Evolutionary conservation across 148 eudicot genomes (phyloP), one percentile per base, ranked within the genome.

Genomic region (Cornus controversa): DNA sequence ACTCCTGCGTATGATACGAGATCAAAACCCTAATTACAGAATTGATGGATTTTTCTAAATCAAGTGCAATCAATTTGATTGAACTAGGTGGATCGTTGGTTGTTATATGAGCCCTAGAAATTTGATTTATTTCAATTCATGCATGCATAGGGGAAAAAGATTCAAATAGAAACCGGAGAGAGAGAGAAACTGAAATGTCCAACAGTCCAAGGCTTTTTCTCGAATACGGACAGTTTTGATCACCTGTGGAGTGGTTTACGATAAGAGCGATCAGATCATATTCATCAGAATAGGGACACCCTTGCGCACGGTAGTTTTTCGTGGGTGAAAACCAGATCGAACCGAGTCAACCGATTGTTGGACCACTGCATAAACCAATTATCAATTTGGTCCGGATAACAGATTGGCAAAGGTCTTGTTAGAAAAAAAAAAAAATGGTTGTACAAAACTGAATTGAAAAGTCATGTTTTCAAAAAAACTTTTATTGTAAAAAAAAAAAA

Each of bases 221-320:
- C 57, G 34, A 64, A 45, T 40, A 3, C 58, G 31, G 34, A 64
- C 57, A 40, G 70, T 75, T 75, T 73, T 26, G 10, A 57, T 22
- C 16, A 22, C 10, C 76, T 6, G 67, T 14, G 50, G 14, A 20
- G 76, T 18, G 76, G 67, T 24, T 58, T 5, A 74, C 54, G 77
- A 25, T 40, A 63, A 37, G 50, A 28, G 53, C 3, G 10, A 10
- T 29, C 4, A 25, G 34, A 47, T 8, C 45, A 40, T 1, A 40
- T 40, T 40, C 10, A 40, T 40, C 45, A 40, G 45, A 40, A 6
- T 40, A 31, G 34, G 34, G 34, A 78, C 88, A 0, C 82, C 62
- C 25, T 70, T 78, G 77, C 45, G 45, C 8, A 3, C 45, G 45
- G 45, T 40, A 40, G 45, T 7, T 9, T 40, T 40, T 40, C 6